Evolutionary conservation across 495 filamentous ascomycete genomes (phyloP).

Genomic region (Penicillium fimorum): DNA sequence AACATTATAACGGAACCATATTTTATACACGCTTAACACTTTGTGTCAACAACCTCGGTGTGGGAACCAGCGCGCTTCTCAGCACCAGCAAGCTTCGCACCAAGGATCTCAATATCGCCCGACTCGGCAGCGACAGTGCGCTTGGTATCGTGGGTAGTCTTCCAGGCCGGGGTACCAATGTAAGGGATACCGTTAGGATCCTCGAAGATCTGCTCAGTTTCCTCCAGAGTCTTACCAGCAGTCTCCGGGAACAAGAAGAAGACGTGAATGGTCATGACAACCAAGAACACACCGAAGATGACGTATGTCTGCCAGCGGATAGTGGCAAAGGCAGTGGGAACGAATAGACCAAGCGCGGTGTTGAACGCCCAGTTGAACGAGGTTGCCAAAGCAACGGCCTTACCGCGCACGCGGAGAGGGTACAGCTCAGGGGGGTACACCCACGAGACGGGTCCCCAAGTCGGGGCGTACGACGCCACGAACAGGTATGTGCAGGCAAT

Average conservation of each 20-base stretch:
- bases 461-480: slow-evolving; percentile 54
- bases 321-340: slow-evolving; percentile 65
- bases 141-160: slow-evolving; percentile 44
- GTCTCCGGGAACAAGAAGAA: slow-evolving; percentile 83
- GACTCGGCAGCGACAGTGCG: slow-evolving; percentile 26
- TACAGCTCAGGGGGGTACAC: slow-evolving; percentile 67
- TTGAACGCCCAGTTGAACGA: slow-evolving; percentile 77
- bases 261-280: slow-evolving; percentile 66
- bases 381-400: slow-evolving; percentile 64
- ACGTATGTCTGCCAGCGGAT: slow-evolving; percentile 74
- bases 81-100: slow-evolving; percentile 20
- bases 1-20: neutral
- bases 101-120: slow-evolving; percentile 28
- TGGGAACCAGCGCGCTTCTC: slow-evolving; percentile 23
- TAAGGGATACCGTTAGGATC: slow-evolving; percentile 57
- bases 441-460: slow-evolving; percentile 66
- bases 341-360: slow-evolving; percentile 73
- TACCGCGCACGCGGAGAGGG: slow-evolving; percentile 60
- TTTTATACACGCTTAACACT: neutral
- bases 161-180: slow-evolving; percentile 69
- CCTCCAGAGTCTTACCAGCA: slow-evolving; percentile 75
- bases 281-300: slow-evolving; percentile 72
- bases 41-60: slow-evolving; percentile 15
- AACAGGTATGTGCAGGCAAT: slow-evolving; percentile 69
- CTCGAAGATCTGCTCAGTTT: slow-evolving; percentile 69